These are phyloP conservation scores for Teunomyces cretensis DNA, from an alignment of 805 yeast genomes.

Conservation along the genomic window DNA sequence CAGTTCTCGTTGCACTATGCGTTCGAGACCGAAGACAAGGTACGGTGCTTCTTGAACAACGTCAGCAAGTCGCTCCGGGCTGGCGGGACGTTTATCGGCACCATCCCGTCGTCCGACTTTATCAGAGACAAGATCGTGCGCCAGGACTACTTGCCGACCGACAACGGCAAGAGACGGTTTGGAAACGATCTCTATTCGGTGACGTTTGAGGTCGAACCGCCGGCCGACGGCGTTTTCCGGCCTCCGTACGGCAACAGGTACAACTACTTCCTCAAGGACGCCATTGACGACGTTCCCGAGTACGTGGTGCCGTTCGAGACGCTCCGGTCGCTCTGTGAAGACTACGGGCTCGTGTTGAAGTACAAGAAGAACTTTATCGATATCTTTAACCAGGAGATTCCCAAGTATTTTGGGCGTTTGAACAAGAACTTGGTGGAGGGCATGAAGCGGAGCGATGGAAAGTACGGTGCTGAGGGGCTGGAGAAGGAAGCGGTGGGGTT, in stretches of 20 bases:
- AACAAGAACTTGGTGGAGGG: constrained; percentile 65
- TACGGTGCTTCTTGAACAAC: constrained; percentile 68
- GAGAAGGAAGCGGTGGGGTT: constrained; percentile 90
- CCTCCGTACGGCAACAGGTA: constrained; percentile 84
- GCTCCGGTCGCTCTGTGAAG: constrained; percentile 79
- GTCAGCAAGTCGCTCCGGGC: constrained; percentile 70
- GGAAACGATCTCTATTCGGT: constrained; percentile 86
- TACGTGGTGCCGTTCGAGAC: constrained; percentile 94
- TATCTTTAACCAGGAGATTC: constrained; percentile 77
- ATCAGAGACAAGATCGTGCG: constrained; percentile 62
- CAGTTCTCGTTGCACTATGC: constrained; percentile 97
- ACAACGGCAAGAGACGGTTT: constrained; percentile 51
- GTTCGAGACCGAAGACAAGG: constrained; percentile 80
- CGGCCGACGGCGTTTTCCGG: constrained; percentile 69
- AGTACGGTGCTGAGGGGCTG: constrained; percentile 82
- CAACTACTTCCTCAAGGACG: constrained; percentile 80
- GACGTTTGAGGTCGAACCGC: constrained; percentile 74
- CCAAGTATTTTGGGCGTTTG: constrained; percentile 56
- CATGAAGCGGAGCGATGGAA: constrained; percentile 74
- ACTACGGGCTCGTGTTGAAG: constrained; percentile 70
- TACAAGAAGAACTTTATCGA: constrained; percentile 77
- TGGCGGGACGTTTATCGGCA: constrained; percentile 91
- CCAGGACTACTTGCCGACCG: constrained; percentile 39
- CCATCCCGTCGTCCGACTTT: constrained; percentile 89
- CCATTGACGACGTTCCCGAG: constrained; percentile 95